Base-by-base conservation (phyloP, 257 asterid genomes). In the Salvia miltiorrhiza region DNA sequence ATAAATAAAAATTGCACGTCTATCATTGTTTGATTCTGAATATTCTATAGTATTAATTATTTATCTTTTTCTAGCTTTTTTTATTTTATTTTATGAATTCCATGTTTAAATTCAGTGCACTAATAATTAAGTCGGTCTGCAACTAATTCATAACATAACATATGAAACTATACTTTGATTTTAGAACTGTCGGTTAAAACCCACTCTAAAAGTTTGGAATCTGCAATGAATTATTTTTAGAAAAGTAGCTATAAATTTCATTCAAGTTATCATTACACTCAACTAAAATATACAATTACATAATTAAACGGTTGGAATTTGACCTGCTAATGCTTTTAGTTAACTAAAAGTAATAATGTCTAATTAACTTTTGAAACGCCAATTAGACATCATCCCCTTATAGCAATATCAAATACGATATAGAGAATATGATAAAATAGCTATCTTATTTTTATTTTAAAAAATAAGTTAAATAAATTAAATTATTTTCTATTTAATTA, bases 261-360 rank as follows among this genome's bases (percentile, higher is more conserved):
- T 67, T 69, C 21, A 53, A 48, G 60, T 45, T 65, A 69, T 77
- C 44, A 67, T 76, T 65, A 62, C 68, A 40, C 55, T 14, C 63
- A 55, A 69, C 37, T 48, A 56, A 53, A 17, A 71, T 10, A 56
- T n/a, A 32, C 23, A 56, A 54, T 39, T 71, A 57, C 17, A 71
- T 74, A 83, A 76, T 77, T 75, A 43, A 58, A 66, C 57, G 65
- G 62, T 52, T 66, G 71, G 61, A 32, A 73, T 39, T 49, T 72
- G 74, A 56, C 61, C 59, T 50, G 20, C 23, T 33, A 12, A 54
- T 53, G 74, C 70, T 65, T 62, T 71, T 41, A 37, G 77, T 59
- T 71, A 65, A 57, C 47, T 50, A 21, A 50, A 37, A 44, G 49
- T 41, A 44, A 68, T 41, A 11, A 54, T 53, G 64, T 11, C 41